Base-by-base conservation (phyloP, 2,329 filamentous ascomycete genomes). In the Ceratocystiopsis brevicomis region DNA sequence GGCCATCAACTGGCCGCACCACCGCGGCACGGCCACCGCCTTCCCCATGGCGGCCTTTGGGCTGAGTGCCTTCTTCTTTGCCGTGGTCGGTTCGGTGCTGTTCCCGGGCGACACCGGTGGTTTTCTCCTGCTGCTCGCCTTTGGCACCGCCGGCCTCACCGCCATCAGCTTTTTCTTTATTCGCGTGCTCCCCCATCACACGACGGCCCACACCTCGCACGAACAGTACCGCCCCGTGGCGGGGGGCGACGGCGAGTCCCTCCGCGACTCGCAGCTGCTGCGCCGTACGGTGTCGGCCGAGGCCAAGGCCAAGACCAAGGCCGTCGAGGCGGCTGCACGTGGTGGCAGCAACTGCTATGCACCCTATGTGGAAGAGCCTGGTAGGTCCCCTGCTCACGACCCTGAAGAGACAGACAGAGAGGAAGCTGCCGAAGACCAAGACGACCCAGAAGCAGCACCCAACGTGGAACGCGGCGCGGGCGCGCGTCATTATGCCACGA, bases 11-110 rank as follows among this genome's bases (percentile, higher is more conserved):
- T 95, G 87, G 76, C 88, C 88, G 13, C 73, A 79, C 46, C 81
- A 93, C 57, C 76, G 90, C 49, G 90, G 90, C 44, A 94, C 88
- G 4, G 90, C 90, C 6, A 96, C 90, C 6, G 87, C 87, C 1
- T 90, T 96, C 53, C 88, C 90, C 6, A 62, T 96, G 44, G 84
- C 90, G 45, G 87, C 84, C 3, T 96, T 96, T 56, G 90, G 90
- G 3, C 64, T 98, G 45, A 95, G 87, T 57, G 90, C 90, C 44
- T 90, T 98, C 62, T 93, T 96, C 65, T 98, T 95, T 63, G 88
- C 90, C 0, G 69, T 78, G 3, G 61, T 92, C 33, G 83, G 85
- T 18, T 74, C 76, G 16, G 56, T 92, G 39, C 64, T 84, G 37
- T 87, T 94, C 55, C 82, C 84, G 3, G 84, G 85, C 36, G 76